Percentiles rank a stretch among this genome's conserved stretches.
phyloP scores from a whole-genome alignment of 192 early-diverging fungal species.

The Linnemannia exigua region DNA sequence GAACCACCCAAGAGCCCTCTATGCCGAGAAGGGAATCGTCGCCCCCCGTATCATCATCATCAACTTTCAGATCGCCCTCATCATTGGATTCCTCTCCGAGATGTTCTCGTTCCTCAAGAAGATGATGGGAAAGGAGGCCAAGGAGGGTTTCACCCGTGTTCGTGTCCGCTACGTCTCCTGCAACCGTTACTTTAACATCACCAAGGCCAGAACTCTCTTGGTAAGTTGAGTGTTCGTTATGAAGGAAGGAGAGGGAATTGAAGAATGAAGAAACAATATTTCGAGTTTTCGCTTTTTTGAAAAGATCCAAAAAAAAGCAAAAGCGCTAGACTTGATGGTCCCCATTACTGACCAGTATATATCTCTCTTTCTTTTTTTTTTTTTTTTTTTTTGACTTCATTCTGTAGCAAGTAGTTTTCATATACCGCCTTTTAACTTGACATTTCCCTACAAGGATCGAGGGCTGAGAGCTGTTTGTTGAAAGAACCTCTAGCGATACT shows the following conservation, averaged over 20 bases:
- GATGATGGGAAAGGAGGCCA: constrained; percentile 71
- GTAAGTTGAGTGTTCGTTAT: constrained; percentile 11
- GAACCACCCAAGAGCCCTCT: constrained; percentile 85
- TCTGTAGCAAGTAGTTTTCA: too few species aligned
- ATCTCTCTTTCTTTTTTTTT: too few species aligned
- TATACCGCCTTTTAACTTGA: too few species aligned
- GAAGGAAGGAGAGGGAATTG: not conserved
- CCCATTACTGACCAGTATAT: too few species aligned
- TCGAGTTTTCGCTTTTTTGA: too few species aligned
- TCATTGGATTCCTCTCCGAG: constrained; percentile 75
- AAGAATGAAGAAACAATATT: too few species aligned
- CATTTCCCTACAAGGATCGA: too few species aligned
- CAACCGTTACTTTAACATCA: constrained; percentile 91
- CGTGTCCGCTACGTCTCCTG: constrained; percentile 82
- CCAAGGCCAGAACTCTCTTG: constrained; percentile 81
- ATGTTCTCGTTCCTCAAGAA: constrained; percentile 72
- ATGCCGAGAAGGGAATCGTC: constrained; percentile 69
- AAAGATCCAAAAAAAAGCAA: too few species aligned
- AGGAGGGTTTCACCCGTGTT: constrained; percentile 83
- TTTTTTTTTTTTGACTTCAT: too few species aligned
- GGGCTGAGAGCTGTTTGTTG: too few species aligned
- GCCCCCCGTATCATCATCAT: constrained; percentile 74
- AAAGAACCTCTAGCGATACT: too few species aligned
- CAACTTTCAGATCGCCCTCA: constrained; percentile 59
- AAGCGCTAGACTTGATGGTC: too few species aligned